Evolutionary conservation across 1,284 basidiomycete species (phyloP), one percentile per base, ranked within the genome.

Genomic region (Fistulinella staudtii): DNA sequence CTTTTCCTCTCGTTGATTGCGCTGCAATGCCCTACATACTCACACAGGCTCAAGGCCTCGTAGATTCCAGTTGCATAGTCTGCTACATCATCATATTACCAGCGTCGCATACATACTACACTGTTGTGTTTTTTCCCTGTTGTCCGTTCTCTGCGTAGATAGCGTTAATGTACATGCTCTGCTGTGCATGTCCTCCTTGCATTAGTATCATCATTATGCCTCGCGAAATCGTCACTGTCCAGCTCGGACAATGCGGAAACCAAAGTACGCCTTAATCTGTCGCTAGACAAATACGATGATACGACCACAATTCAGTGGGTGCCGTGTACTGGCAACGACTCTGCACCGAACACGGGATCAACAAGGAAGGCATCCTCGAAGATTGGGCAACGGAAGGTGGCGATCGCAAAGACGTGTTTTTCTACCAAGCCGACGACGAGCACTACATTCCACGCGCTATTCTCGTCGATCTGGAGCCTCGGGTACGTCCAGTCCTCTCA

Each of bases 341-440:
- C 20, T 97, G 94, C 56, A 89, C 90, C 15, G 93, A 97, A 69
- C 93, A 97, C 63, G 94, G 94, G 20, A 97, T 97, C 71, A 93
- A 81, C 63, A 87, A 87, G 44, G 88, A 93, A 56, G 93, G 94
- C 33, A 91, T 92, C 49, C 79, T 95, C 31, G 92, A 96, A 66
- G 93, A 96, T 53, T 94, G 89, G 89, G 92, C 92, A 3, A 89
- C 87, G 3, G 92, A 94, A 58, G 89, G 89, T 23, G 89, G 90
- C 4, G 96, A 99, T 68, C 77, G 96, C 56, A 99, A 99, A 63
- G 96, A 99, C 68, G 95, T 98, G 33, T 99, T 99, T 72, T 99
- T 99, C 72, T 99, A 99, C 67, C 96, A 99, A 66, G 96, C 96
- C 10, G 96, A 99, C 66, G 96, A 99, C 64, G 96, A 99, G 65